Conservation (phyloP, 2,329 filamentous ascomycete genomes). For the Purpureocillium lavendulum region DNA sequence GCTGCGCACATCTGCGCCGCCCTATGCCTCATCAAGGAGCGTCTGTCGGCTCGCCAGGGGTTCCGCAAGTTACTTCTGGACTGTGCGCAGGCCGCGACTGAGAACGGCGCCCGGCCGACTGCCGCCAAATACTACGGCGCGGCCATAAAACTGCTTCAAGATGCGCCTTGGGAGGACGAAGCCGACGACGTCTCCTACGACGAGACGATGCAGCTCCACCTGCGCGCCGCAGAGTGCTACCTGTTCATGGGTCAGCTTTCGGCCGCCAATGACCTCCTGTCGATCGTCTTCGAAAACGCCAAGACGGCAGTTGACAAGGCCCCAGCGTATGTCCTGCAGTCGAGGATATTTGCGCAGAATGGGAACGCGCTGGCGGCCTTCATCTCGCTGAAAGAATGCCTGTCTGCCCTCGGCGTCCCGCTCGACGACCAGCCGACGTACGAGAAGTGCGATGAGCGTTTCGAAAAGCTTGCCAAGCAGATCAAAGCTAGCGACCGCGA, state of each 20-base stretch:
- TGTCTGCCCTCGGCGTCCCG: conserved; percentile 59
- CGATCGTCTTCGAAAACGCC: conserved; percentile 61
- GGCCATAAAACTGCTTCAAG: conserved; percentile 71
- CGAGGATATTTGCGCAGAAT: conserved; percentile 65
- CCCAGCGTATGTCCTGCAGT: conserved; percentile 74
- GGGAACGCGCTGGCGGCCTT: conserved; percentile 67
- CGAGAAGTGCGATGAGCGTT: conserved; percentile 70
- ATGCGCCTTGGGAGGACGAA: conserved; percentile 66
- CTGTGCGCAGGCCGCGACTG: conserved; percentile 68
- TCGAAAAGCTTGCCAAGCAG: conserved; percentile 51
- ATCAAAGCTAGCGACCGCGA: conserved; percentile 49
- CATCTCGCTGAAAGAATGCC: conserved; percentile 58
- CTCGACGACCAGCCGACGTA: conserved; percentile 60
- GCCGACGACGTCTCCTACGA: conserved; percentile 70
- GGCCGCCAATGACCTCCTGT: conserved; percentile 59
- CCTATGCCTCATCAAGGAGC: conserved; percentile 62
- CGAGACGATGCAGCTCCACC: conserved; percentile 73
- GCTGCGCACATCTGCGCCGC: conserved; percentile 77
- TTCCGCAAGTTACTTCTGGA: conserved; percentile 73
- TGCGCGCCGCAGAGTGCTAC: conserved; percentile 74
- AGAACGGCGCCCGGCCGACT: conserved; percentile 75
- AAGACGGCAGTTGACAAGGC: conserved; percentile 71
- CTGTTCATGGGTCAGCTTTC: conserved; percentile 67
- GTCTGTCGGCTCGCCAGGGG: conserved; percentile 49
- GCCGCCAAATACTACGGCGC: conserved; percentile 74